Evolutionary conservation across 2,329 filamentous ascomycete species (phyloP), one percentile per base, ranked within the genome.

Genomic region (Nemania sp.): DNA sequence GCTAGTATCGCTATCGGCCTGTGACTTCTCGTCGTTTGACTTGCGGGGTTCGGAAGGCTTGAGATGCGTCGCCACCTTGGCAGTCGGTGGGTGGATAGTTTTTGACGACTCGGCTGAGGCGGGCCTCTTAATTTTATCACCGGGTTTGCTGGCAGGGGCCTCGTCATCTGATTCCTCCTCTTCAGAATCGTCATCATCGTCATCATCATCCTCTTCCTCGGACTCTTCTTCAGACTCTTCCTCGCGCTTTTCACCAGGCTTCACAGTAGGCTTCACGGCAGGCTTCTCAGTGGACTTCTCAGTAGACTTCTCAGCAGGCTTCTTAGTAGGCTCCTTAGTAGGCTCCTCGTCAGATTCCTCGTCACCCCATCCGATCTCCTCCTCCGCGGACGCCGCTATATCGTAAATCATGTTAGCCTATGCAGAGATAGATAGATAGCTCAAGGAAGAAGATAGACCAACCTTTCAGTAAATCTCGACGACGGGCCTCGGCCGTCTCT

Each of bases 401-500:
- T 62, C 24, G 24, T 3, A 70, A 62, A 55, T 22, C 49, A 41
- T 67, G 51, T 72, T 67, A 80, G 86, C 78, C 79, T 72, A 45
- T 52, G 73, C 62, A 75, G 68, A 67, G 10, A 68, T 60, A 69
- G 10, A 68, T 60, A 69, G 22, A 58, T 62, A 57, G 26, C 27
- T 53, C 32, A 43, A 35, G 61, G 64, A 68, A 49, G 47, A 26
- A 38, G 45, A 53, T 57, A 58, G 53, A 80, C 87, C 70, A 84
- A 97, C 95, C 95, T 81, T 97, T 97, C 24, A 99, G 84, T 64
- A 99, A 86, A 79, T 99, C 96, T 74, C 92, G 90, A 79, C 96
- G 87, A 79, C 93, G 90, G 76, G 92, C 90, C 82, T 99, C 96
- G 66, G 97, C 94, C 27, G 92, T 94, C 83, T 98, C 95, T 70